Evolutionary conservation across 257 asterid species (phyloP).

Genomic region (Coffea canephora): DNA sequence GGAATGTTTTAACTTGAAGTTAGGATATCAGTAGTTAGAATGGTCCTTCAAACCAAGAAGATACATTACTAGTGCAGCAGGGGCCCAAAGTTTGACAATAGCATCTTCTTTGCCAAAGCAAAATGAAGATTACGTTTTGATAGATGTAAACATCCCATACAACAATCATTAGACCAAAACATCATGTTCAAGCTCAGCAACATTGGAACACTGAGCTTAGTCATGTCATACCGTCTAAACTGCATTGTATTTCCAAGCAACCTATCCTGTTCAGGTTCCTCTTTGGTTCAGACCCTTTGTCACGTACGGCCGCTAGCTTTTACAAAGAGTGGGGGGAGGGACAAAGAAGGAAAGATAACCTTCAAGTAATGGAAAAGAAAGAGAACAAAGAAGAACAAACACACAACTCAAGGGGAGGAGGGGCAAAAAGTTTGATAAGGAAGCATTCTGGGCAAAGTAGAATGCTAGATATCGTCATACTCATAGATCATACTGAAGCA

Average conservation of each 20-base stretch:
- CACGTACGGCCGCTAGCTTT: neutral
- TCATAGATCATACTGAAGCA: neutral
- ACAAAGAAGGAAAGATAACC: neutral
- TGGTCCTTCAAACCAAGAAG: neutral
- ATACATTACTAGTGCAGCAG: neutral
- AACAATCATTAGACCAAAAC: neutral
- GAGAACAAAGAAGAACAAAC: neutral
- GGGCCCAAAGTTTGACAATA: neutral
- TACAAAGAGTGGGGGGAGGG: neutral
- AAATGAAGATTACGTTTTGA: neutral
- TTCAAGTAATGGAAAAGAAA: neutral
- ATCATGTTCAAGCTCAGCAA: neutral
- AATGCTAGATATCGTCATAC: neutral
- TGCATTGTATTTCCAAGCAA: neutral
- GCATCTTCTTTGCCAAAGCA: neutral
- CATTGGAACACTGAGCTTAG: neutral
- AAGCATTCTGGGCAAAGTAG: neutral
- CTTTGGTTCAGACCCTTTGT: neutral
- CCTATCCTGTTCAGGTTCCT: neutral
- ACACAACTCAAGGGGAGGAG: neutral
- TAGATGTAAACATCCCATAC: neutral
- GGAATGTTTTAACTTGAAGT: neutral
- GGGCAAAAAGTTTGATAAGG: neutral
- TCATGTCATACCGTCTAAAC: neutral
- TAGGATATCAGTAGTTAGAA: neutral